Conservation (phyloP, 345 rosid genomes). For the Iberis pinnata region DNA sequence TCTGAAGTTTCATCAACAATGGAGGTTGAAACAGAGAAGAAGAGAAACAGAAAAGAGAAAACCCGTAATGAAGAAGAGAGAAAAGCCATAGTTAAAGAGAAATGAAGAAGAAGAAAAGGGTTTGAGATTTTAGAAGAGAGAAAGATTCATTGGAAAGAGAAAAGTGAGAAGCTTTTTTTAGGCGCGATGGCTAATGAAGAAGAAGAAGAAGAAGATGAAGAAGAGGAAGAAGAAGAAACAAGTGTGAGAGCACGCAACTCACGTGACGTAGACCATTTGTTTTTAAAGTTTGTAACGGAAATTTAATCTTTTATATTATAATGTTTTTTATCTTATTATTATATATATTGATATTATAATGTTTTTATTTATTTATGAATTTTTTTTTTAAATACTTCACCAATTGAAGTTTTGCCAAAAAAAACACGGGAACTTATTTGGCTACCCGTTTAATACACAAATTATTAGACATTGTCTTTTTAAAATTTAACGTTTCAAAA, state of each 20-base stretch:
- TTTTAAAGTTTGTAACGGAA: slow-evolving; percentile 30
- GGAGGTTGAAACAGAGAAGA: slow-evolving; percentile 18
- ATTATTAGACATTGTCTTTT: no score
- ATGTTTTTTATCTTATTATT: no score
- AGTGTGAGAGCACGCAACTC: slow-evolving; percentile 37
- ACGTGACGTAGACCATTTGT: slow-evolving; percentile 37
- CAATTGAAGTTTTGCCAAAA: no score
- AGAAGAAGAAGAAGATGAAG: not conserved
- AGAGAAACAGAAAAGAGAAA: slow-evolving; percentile 20
- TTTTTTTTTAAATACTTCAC: not conserved
- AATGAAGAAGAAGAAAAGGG: not conserved
- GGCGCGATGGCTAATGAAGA: slow-evolving; percentile 28
- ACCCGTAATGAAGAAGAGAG: slow-evolving; percentile 5
- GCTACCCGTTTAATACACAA: no score
- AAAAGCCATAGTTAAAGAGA: slow-evolving; percentile 19
- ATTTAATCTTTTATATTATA: slow-evolving; percentile 5
- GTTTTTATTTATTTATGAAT: not conserved
- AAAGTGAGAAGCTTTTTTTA: slow-evolving; percentile 14
- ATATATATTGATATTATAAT: no score
- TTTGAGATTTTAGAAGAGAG: not conserved
- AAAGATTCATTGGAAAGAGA: not conserved
- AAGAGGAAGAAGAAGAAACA: slow-evolving; percentile 2
- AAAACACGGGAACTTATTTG: no score
- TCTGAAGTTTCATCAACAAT: slow-evolving; percentile 33
- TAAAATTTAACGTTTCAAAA: no score